A percentile compares a stretch with the other conserved stretches of the same genome.
Conservation (phyloP, 2,329 filamentous ascomycete species). For the Cercospora citrullina region DNA sequence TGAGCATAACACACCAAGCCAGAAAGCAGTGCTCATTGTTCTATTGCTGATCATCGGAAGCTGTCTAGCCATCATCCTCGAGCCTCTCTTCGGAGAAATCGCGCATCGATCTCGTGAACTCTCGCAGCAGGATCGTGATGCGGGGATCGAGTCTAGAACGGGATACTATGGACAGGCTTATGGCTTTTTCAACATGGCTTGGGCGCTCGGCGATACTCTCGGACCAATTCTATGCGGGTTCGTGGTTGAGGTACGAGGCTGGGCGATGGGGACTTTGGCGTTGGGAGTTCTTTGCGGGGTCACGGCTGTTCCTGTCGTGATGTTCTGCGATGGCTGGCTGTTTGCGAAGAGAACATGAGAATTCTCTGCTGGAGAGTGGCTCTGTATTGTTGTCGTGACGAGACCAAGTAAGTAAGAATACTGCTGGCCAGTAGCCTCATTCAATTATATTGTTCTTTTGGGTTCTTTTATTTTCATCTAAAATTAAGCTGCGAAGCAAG, state of each 20-base stretch:
- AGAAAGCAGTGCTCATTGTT: conserved; percentile 25
- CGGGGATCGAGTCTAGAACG: conserved; percentile 7
- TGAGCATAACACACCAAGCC: conserved; percentile 16
- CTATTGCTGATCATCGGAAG: conserved; percentile 24
- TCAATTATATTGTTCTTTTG: not conserved
- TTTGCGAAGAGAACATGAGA: not conserved
- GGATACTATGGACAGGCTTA: conserved; percentile 55
- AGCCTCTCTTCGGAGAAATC: conserved; percentile 29
- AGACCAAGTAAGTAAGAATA: not conserved
- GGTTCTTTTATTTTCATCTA: not conserved
- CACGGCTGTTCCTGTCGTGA: conserved; percentile 50
- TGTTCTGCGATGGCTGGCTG: conserved; percentile 23
- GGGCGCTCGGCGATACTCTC: conserved; percentile 28
- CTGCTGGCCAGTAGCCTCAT: not conserved
- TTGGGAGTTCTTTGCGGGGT: conserved; percentile 43
- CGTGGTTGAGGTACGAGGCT: conserved; percentile 27
- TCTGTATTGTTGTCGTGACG: not conserved
- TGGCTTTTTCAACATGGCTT: conserved; percentile 39
- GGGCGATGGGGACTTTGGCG: conserved; percentile 24
- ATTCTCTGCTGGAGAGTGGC: too few relatives aligned
- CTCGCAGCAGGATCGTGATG: conserved; percentile 15
- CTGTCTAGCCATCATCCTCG: conserved; percentile 23
- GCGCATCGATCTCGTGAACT: conserved; percentile 23
- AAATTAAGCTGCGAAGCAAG: not conserved
- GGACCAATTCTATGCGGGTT: conserved; percentile 32